Percentiles rank a stretch among this genome's conserved stretches.
Conservation (phyloP, 306 rosid species). For the Nissolia schottii region DNA sequence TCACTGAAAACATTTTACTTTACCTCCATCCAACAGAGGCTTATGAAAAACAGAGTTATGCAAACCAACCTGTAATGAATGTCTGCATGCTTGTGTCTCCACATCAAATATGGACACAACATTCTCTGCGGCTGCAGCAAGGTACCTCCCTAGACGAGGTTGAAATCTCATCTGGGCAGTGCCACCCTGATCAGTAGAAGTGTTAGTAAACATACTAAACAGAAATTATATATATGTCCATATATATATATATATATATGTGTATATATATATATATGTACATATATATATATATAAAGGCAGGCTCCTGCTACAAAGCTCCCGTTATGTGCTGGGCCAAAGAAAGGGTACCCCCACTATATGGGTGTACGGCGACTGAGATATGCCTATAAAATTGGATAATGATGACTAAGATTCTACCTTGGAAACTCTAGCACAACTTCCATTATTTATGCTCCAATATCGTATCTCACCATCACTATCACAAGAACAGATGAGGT, state of each 20-base stretch:
- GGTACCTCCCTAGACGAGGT: slow-evolving; percentile 79
- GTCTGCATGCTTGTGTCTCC: slow-evolving; percentile 68
- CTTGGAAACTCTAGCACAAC: slow-evolving; percentile 68
- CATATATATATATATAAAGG: neutral
- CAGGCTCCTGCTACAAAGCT: neutral
- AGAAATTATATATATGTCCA: neutral
- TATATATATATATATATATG: neutral
- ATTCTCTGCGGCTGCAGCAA: slow-evolving; percentile 89
- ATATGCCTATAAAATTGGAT: neutral
- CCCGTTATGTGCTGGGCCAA: neutral
- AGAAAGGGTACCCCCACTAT: neutral
- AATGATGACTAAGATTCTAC: slow-evolving; percentile 32
- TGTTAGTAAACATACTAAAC: neutral
- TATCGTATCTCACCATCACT: slow-evolving; percentile 90
- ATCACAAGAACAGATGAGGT: slow-evolving; percentile 90
- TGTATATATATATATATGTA: no score
- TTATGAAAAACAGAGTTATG: neutral
- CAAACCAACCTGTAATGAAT: slow-evolving; percentile 69
- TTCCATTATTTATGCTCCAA: slow-evolving; percentile 93
- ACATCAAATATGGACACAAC: slow-evolving; percentile 87
- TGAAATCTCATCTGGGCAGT: slow-evolving; percentile 86
- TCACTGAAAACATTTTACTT: neutral
- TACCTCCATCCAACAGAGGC: neutral
- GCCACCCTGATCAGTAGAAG: slow-evolving; percentile 62
- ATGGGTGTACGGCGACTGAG: neutral